A percentile compares a stretch with the other conserved stretches of the same genome.
These are phyloP conservation scores for Microsporum audouinii DNA, from an alignment of 2,329 filamentous ascomycete species.

Conservation along the genomic window DNA sequence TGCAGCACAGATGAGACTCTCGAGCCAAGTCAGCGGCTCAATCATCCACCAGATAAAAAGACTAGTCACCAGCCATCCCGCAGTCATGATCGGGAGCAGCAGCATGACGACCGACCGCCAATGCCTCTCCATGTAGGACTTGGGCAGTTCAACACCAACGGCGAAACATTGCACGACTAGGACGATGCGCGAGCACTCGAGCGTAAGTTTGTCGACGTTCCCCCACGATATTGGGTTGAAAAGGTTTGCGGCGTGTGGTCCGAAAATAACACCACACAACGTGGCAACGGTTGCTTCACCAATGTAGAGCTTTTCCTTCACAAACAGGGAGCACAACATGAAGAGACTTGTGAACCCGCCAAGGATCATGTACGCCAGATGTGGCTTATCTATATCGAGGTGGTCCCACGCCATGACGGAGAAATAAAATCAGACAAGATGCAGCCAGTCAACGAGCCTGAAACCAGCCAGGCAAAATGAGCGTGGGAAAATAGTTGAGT, in stretches of 20 bases:
- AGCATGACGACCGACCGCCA: slow-evolving; percentile 87
- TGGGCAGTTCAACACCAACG: slow-evolving; percentile 59
- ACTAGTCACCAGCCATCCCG: slow-evolving; percentile 72
- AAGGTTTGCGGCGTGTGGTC: slow-evolving; percentile 53
- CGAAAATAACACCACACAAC: slow-evolving; percentile 58
- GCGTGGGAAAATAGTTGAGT: background rate
- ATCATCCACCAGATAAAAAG: slow-evolving; percentile 91
- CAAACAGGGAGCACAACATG: slow-evolving; percentile 95
- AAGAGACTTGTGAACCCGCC: slow-evolving; percentile 96
- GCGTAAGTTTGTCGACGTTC: slow-evolving; percentile 55
- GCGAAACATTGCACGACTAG: slow-evolving; percentile 64
- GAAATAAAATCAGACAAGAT: background rate
- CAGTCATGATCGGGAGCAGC: slow-evolving; percentile 92
- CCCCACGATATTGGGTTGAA: slow-evolving; percentile 53
- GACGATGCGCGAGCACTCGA: slow-evolving; percentile 61
- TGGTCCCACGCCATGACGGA: slow-evolving; percentile 41
- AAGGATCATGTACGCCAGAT: slow-evolving; percentile 96
- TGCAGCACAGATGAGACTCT: slow-evolving; percentile 74
- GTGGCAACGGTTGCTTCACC: slow-evolving; percentile 91
- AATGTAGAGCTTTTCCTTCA: slow-evolving; percentile 98
- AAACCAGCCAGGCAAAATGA: background rate
- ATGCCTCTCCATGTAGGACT: slow-evolving; percentile 86
- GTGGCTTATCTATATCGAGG: slow-evolving; percentile 68
- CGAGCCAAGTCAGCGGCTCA: slow-evolving; percentile 68
- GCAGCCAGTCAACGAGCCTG: background rate